phyloP scores from a whole-genome alignment of 345 rosid genomes.

The Luvunga scandens region DNA sequence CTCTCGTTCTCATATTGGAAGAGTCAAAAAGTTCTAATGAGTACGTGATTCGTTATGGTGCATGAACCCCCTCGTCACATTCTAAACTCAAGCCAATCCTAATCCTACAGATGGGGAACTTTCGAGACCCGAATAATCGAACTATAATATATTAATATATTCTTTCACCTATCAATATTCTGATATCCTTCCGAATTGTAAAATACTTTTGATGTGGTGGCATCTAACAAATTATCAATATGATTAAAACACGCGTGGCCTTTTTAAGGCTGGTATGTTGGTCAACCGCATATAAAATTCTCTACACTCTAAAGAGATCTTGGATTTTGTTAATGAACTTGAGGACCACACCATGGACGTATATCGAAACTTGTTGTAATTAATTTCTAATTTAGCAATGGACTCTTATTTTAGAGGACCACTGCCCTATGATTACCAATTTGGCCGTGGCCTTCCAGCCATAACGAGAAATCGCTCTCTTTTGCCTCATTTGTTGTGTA shows the following conservation, averaged over 20 bases:
- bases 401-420: conserved; percentile 27
- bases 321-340: neutral
- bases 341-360: conserved; percentile 23
- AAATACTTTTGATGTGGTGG: neutral
- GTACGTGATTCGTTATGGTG: neutral
- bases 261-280: neutral
- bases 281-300: neutral
- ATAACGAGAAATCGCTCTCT: conserved; percentile 12
- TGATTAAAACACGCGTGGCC: neutral
- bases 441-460: conserved; percentile 8
- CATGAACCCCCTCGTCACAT: too few species aligned
- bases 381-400: neutral
- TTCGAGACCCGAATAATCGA: neutral
- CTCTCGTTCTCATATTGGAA: too few species aligned
- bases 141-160: neutral
- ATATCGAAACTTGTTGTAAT: neutral
- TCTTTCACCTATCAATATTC: neutral
- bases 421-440: conserved; percentile 1
- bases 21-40: neutral
- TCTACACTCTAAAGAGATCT: neutral
- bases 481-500: neutral
- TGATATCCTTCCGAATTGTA: neutral
- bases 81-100: neutral
- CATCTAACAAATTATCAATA: neutral
- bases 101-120: neutral